Percentiles rank a stretch among this genome's conserved stretches.
Evolutionary conservation across 352 stramenopile genomes (phyloP).

Genomic region (Phytopythium aichiense): DNA sequence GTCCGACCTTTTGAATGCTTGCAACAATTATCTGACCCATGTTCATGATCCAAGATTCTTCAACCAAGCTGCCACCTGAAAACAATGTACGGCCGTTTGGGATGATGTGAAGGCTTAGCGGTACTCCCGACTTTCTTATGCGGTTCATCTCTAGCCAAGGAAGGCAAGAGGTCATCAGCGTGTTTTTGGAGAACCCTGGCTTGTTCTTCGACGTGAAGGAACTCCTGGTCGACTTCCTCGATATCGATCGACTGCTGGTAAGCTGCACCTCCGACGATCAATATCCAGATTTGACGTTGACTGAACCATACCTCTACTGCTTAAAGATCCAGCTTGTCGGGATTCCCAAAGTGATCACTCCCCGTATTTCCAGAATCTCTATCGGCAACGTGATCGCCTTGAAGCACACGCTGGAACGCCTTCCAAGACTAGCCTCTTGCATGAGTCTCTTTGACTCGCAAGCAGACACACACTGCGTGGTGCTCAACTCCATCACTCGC

Average conservation of each 20-base stretch:
- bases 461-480: constrained; percentile 25
- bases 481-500: constrained; percentile 63
- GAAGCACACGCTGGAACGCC: constrained; percentile 74
- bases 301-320: constrained; percentile 2
- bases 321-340: constrained; percentile 68
- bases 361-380: constrained; percentile 55
- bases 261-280: neutral
- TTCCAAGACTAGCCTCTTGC: constrained; percentile 51
- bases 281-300: neutral
- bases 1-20: neutral
- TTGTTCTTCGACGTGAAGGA: constrained; percentile 84
- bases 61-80: constrained; percentile 73
- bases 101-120: neutral
- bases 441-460: constrained; percentile 33
- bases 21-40: neutral
- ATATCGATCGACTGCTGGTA: constrained; percentile 76
- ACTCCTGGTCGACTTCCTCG: constrained; percentile 60
- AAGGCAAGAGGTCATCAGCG: constrained; percentile 64
- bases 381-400: constrained; percentile 79
- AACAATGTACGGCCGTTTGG: constrained; percentile 51
- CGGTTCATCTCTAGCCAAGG: constrained; percentile 32
- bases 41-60: constrained; percentile 44
- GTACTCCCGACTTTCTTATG: neutral
- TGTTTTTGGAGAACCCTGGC: constrained; percentile 75
- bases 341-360: constrained; percentile 73